Base-by-base conservation (phyloP, 148 eudicot species). In the Hydrangea macrophylla region DNA sequence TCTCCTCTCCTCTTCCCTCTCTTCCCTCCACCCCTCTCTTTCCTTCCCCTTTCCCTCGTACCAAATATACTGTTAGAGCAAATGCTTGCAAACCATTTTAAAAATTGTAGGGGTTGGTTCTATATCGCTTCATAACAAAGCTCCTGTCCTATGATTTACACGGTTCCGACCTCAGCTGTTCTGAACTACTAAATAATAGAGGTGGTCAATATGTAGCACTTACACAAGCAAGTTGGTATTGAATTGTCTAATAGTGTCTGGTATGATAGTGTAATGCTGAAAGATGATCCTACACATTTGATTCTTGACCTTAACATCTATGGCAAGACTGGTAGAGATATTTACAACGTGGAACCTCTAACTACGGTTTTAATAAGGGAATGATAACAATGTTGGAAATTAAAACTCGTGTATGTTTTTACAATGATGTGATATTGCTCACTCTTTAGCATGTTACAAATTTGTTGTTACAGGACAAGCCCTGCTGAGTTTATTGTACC, bases 401-500 rank as follows among this genome's bases (percentile, higher is more conserved):
- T n/a, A n/a, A n/a, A n/a, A n/a, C n/a, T n/a, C n/a, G n/a, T n/a
- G n/a, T n/a, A n/a, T n/a, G n/a, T n/a, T n/a, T n/a, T n/a, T n/a
- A n/a, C 53, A 35, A 3, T 35, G n/a, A n/a, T 35, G 5, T n/a
- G n/a, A n/a, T 35, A 8, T 8, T 35, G 8, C 39, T 35, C 8
- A 35, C n/a, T 48, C 5, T 2, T 48, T 1, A 18, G 22, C 23
- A 48, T 48, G 23, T 48, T 48, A 48, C 2, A 48, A 48, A 15
- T 1, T 42, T 27, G 55, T 40, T 39, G 39, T 65, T 73, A 62
- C 84, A 95, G 99, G 87, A 95, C 99, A 13, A 91, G 97, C 76
- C 97, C 97, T 36, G 85, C 97, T 70, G 96, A 95, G 77, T 95
- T 91, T 66, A 85, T 95, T 65, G 83, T 95, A 78, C 97, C 99